phyloP scores from a whole-genome alignment of 2,329 filamentous ascomycete species.

The Ophiostoma piceae region DNA sequence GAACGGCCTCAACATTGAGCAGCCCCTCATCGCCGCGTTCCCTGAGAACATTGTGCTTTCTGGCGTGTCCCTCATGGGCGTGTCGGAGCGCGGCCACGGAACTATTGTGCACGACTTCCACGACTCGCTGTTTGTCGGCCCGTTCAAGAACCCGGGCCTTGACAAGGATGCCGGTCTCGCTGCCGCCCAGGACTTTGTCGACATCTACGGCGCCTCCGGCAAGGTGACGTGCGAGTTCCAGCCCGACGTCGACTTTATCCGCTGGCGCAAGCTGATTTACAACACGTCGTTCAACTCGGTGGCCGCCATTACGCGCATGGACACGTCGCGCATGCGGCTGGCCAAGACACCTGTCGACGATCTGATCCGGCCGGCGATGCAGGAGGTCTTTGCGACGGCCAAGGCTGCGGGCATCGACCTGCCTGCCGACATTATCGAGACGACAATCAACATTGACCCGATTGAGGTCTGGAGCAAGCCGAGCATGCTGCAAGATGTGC shows the following conservation, averaged over 20 bases:
- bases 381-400: conserved; percentile 45
- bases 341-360: conserved; percentile 17
- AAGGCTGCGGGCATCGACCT: conserved; percentile 41
- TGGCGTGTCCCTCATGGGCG: conserved; percentile 19
- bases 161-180: background rate
- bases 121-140: conserved; percentile 11
- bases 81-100: conserved; percentile 9
- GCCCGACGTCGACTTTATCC: conserved; percentile 16
- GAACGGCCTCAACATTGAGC: conserved; percentile 26
- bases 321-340: conserved; percentile 23
- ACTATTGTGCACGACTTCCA: conserved; percentile 9
- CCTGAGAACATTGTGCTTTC: conserved; percentile 24
- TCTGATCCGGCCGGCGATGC: conserved; percentile 49
- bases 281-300: conserved; percentile 24
- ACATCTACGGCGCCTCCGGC: conserved; percentile 65
- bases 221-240: conserved; percentile 68
- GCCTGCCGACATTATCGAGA: conserved; percentile 40
- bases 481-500: conserved; percentile 49
- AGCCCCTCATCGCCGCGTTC: conserved; percentile 21
- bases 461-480: conserved; percentile 46
- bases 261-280: conserved; percentile 26
- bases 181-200: conserved; percentile 16
- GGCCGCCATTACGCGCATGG: conserved; percentile 21
- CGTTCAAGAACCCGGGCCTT: background rate
- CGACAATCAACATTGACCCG: conserved; percentile 45